These are phyloP conservation scores for Colletotrichum agaves DNA, from an alignment of 2,329 filamentous ascomycete genomes.

Conservation along the genomic window DNA sequence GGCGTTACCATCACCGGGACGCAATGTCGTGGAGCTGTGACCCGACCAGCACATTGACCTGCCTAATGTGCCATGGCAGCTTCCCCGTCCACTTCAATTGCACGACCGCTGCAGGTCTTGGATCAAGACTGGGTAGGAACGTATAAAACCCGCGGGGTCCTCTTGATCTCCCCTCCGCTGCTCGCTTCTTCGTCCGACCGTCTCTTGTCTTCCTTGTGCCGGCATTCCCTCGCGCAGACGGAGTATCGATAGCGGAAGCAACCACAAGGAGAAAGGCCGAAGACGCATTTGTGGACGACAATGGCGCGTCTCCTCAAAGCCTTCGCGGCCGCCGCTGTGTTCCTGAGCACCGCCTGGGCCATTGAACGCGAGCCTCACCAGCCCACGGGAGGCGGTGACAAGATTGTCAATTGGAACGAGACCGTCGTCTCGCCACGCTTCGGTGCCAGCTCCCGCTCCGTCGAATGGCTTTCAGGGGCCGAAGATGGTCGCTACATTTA, in stretches of 20 bases:
- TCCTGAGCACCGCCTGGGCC: slow-evolving; percentile 42
- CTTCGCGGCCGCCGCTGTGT: slow-evolving; percentile 18
- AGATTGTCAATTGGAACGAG: slow-evolving; percentile 69
- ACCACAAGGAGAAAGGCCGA: neutral
- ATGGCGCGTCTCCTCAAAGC: slow-evolving; percentile 35
- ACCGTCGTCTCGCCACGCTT: slow-evolving; percentile 61
- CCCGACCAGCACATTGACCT: neutral
- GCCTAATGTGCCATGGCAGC: slow-evolving; percentile 10
- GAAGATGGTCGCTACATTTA: slow-evolving; percentile 72
- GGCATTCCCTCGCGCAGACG: neutral
- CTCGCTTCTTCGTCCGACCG: neutral
- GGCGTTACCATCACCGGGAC: neutral
- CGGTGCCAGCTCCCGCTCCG: slow-evolving; percentile 56
- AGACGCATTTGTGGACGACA: neutral
- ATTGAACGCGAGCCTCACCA: slow-evolving; percentile 64
- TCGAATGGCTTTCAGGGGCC: slow-evolving; percentile 68
- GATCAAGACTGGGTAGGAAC: neutral
- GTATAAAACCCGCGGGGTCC: neutral
- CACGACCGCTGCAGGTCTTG: neutral
- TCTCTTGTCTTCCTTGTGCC: neutral
- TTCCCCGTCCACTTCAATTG: neutral
- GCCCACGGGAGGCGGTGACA: slow-evolving; percentile 65
- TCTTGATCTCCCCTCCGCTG: neutral
- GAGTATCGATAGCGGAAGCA: neutral
- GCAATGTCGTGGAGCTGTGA: neutral